Evolutionary conservation across 345 rosid genomes (phyloP), one percentile per base, ranked within the genome.

Genomic region (Moricandia moricandioides): DNA sequence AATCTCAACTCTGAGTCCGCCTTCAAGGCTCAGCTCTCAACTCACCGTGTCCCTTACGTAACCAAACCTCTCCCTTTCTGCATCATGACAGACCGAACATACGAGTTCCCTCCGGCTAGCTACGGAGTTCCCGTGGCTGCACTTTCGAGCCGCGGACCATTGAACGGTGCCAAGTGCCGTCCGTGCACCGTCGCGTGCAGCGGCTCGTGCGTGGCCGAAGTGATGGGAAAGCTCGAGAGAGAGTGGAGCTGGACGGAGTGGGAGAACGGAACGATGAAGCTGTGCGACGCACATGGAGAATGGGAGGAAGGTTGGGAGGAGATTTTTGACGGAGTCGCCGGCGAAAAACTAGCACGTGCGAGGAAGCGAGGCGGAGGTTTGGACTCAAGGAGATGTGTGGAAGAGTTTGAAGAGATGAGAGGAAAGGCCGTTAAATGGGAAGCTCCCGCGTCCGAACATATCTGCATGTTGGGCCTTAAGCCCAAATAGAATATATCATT

Each of bases 211-310:
- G 93, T 86, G 64, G 89, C 35, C 11, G 69, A 57, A 2, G 76
- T 74, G 3, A 95, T 95, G 99, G 14, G n/a, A 10, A 65, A 74
- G 54, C 83, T 95, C 3, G 34, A 82, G 9, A 78, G 27, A 61
- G 79, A 82, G 0, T 92, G 97, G 99, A 92, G 97, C 72, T 95
- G 99, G 99, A 91, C 97, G 8, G 68, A 89, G 26, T 92, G 97
- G 96, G 80, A 67, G n/a, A 86, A 84, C 12, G 73, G 85, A 37
- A 72, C 87, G 9, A 43, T 95, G 31, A 79, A 83, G 68, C 76
- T 95, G 6, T 95, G 99, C 31, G 86, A 95, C 68, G 97, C 96
- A 18, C 88, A 55, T 1, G 86, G 84, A 0, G 80, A 77, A 0
- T 92, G 97, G 97, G 93, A 86, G 51, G 21, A 63, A 5, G 92